A percentile compares a stretch with the other conserved stretches of the same genome.
These are phyloP conservation scores for Mallotus japonicus DNA, from an alignment of 441 rosid genomes.

Conservation along the genomic window DNA sequence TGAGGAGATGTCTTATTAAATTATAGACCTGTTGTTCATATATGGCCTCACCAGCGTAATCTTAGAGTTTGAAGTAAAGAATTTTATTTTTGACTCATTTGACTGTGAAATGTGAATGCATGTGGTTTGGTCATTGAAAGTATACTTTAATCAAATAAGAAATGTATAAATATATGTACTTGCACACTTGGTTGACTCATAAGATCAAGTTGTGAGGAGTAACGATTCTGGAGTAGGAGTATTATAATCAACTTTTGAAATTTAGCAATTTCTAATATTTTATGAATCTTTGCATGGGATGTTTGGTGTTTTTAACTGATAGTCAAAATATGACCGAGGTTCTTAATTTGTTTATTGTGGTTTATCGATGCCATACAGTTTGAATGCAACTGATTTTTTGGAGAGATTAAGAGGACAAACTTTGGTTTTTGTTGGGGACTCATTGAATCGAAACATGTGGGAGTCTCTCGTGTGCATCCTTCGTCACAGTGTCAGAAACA, in stretches of 20 bases:
- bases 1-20: background rate
- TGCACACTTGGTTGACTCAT: background rate
- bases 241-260: background rate
- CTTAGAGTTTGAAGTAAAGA: too few species aligned
- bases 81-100: background rate
- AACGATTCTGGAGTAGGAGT: background rate
- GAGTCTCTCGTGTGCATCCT: slow-evolving; percentile 75
- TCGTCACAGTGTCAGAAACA: slow-evolving; percentile 44
- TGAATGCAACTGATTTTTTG: slow-evolving; percentile 57
- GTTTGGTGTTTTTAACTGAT: background rate
- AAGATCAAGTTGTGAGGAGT: background rate
- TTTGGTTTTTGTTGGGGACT: slow-evolving; percentile 73
- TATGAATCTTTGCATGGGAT: background rate
- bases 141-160: slow-evolving; percentile 2
- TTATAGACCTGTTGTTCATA: too few species aligned
- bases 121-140: background rate
- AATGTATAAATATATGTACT: background rate
- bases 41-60: too few species aligned
- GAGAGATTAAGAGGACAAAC: slow-evolving; percentile 66
- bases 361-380: slow-evolving; percentile 35
- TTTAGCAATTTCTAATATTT: background rate
- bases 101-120: too few species aligned
- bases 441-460: slow-evolving; percentile 90
- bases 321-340: background rate
- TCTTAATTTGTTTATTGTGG: background rate